These are phyloP conservation scores for Evernia prunastri DNA, from an alignment of 495 filamentous ascomycete species.

Conservation along the genomic window DNA sequence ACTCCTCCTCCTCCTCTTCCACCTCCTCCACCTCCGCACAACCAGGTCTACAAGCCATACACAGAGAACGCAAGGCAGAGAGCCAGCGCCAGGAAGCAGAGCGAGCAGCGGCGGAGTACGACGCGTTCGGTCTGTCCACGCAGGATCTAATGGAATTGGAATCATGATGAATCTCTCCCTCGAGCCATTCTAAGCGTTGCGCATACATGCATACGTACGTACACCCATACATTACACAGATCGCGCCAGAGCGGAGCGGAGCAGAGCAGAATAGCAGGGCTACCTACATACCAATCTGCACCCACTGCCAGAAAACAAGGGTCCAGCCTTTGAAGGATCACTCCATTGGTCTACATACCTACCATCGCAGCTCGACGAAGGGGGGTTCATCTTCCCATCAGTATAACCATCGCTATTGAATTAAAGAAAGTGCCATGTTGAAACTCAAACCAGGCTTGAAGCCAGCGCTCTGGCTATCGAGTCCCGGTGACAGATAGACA, in stretches of 20 bases:
- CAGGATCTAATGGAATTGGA: conserved; percentile 17
- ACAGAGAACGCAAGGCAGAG: not conserved
- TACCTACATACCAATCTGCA: no score
- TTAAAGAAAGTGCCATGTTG: not conserved
- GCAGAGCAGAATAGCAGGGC: no score
- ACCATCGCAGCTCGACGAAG: not conserved
- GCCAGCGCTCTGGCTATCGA: not conserved
- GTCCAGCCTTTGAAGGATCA: no score
- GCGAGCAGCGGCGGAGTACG: conserved; percentile 7
- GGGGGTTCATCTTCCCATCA: not conserved
- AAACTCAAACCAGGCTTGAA: not conserved
- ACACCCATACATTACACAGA: no score
- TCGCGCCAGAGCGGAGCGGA: no score
- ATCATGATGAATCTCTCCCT: conserved; percentile 6
- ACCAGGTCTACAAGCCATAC: not conserved
- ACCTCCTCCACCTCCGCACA: not conserved
- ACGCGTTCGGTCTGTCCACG: conserved; percentile 12
- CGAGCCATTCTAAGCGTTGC: no score
- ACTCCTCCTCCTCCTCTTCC: not conserved
- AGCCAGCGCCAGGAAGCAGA: not conserved
- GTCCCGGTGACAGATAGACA: not conserved
- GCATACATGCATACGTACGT: no score
- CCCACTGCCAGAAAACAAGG: no score
- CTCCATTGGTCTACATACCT: no score
- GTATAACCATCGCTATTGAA: not conserved